These are phyloP conservation scores for Candida chauliodis DNA, from an alignment of 805 yeast species.

Conservation along the genomic window DNA sequence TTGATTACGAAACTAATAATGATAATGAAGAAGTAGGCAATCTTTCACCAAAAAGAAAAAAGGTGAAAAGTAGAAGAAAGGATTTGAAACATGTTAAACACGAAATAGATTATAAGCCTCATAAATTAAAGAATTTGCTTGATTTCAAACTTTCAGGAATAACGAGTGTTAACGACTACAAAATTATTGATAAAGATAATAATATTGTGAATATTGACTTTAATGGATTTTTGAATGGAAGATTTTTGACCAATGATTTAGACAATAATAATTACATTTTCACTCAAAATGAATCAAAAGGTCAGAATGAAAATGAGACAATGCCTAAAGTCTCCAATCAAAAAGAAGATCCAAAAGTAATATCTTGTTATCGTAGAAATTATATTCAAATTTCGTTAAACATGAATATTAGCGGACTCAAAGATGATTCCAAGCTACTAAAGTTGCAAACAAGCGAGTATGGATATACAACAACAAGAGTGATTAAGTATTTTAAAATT, in stretches of 20 bases:
- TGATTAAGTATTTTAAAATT: conserved; percentile 34
- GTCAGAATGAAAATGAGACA: neutral
- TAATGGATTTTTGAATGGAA: conserved; percentile 40
- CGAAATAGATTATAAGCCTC: conserved; percentile 24
- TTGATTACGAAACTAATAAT: neutral
- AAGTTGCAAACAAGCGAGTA: conserved; percentile 32
- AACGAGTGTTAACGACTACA: conserved; percentile 16
- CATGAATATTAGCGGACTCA: conserved; percentile 26
- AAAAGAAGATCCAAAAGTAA: conserved; percentile 31
- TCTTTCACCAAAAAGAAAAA: conserved; percentile 10
- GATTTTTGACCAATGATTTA: conserved; percentile 38
- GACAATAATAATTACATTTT: conserved; percentile 34
- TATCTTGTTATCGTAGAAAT: conserved; percentile 45
- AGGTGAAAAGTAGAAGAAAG: conserved; percentile 10
- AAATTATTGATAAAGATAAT: conserved; percentile 27
- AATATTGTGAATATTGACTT: conserved; percentile 23
- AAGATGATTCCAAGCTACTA: conserved; percentile 22
- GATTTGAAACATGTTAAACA: conserved; percentile 15
- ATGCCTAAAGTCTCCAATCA: neutral
- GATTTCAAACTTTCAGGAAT: conserved; percentile 22
- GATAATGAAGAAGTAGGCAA: neutral
- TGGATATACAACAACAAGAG: conserved; percentile 35
- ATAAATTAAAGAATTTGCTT: conserved; percentile 23
- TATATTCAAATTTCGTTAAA: conserved; percentile 33
- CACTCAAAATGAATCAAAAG: conserved; percentile 12